These are phyloP conservation scores for Brassica balearica DNA, from an alignment of 441 rosid genomes.

Conservation along the genomic window DNA sequence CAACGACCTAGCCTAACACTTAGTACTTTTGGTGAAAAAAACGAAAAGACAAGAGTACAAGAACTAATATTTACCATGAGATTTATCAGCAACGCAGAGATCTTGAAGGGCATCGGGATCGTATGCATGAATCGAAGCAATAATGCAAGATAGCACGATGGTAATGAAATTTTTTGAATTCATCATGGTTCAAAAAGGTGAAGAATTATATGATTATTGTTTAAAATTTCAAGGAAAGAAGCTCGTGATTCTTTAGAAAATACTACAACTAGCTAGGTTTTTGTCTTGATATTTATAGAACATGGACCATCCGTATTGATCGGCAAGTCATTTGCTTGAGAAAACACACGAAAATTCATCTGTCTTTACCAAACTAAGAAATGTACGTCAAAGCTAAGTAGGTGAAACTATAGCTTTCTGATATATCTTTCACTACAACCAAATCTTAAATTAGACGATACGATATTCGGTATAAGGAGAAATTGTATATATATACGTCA, in stretches of 20 bases:
- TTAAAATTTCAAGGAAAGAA: slow-evolving; percentile 5
- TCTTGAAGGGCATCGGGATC: slow-evolving; percentile 92
- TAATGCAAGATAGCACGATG: slow-evolving; percentile 30
- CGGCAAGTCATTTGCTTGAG: slow-evolving; percentile 26
- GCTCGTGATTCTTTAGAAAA: background rate
- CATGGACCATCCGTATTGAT: background rate
- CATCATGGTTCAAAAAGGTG: slow-evolving; percentile 23
- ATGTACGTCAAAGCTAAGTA: slow-evolving; percentile 38
- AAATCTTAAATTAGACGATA: slow-evolving; percentile 12
- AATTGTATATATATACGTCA: background rate
- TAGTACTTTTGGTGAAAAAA: background rate
- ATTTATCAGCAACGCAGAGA: slow-evolving; percentile 67
- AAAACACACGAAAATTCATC: slow-evolving; percentile 10
- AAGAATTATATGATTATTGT: background rate
- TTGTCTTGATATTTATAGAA: slow-evolving; percentile 31
- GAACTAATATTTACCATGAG: slow-evolving; percentile 54
- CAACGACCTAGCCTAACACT: background rate
- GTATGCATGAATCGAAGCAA: slow-evolving; percentile 50
- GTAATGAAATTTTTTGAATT: slow-evolving; percentile 11
- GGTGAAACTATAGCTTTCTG: slow-evolving; percentile 29
- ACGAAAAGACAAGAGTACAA: background rate
- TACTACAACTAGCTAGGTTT: background rate
- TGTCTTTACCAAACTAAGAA: slow-evolving; percentile 39
- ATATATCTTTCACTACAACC: slow-evolving; percentile 34
- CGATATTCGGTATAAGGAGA: background rate